Conservation (phyloP, 2,329 filamentous ascomycete genomes). For the Ustulina deusta region DNA sequence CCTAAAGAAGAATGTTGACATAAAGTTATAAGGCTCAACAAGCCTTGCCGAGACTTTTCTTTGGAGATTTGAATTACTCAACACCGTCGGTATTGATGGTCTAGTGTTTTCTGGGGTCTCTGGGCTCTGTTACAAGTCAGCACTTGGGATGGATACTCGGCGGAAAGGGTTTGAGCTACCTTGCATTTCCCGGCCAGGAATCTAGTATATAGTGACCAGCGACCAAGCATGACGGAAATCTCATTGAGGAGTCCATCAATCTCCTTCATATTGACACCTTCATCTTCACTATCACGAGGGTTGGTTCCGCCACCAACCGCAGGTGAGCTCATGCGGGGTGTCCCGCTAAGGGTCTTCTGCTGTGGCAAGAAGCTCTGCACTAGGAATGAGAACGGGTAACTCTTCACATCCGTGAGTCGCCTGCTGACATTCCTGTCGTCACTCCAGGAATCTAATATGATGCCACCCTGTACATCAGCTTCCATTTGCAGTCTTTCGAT, state of each 20-base stretch:
- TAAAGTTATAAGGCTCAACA: conserved; percentile 83
- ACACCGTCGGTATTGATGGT: conserved; percentile 76
- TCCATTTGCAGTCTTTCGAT: conserved; percentile 94
- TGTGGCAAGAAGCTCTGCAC: conserved; percentile 90
- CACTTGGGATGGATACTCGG: conserved; percentile 31
- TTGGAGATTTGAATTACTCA: conserved; percentile 82
- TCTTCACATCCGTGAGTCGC: conserved; percentile 93
- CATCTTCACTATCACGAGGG: conserved; percentile 80
- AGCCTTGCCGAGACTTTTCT: conserved; percentile 83
- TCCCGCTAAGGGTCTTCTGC: conserved; percentile 71
- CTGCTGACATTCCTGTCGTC: conserved; percentile 88
- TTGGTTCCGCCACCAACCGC: conserved; percentile 69
- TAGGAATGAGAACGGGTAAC: conserved; percentile 96
- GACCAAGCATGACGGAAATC: conserved; percentile 89
- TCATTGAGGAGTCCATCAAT: conserved; percentile 89
- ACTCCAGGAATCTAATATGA: conserved; percentile 94
- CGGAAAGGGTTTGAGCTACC: conserved; percentile 60
- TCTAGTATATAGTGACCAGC: conserved; percentile 91
- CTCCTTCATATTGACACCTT: conserved; percentile 96
- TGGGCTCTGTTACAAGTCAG: conserved; percentile 61
- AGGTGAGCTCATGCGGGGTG: conserved; percentile 80
- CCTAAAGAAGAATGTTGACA: conserved; percentile 97
- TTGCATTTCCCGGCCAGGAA: conserved; percentile 90
- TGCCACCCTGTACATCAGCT: conserved; percentile 95
- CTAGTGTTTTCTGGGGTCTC: conserved; percentile 64